Conservation (phyloP, 306 rosid genomes). For the Quercus gilva region DNA sequence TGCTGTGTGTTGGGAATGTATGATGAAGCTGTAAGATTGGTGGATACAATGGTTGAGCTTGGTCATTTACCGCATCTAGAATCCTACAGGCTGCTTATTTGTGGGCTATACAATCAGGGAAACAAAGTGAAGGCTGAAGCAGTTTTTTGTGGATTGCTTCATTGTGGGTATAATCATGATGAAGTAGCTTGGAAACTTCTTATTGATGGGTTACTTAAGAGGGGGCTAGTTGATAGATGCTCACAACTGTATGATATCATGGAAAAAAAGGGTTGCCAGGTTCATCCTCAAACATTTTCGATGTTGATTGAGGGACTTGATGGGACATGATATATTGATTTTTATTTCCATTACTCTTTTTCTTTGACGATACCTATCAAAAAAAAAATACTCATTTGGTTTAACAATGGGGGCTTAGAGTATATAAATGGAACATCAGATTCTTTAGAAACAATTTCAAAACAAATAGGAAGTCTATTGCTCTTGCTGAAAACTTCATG, state of each 20-base stretch:
- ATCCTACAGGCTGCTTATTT: slow-evolving; percentile 63
- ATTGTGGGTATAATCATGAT: slow-evolving; percentile 58
- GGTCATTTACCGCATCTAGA: slow-evolving; percentile 67
- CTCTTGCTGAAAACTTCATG: neutral
- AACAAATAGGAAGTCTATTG: neutral
- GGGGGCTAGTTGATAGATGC: slow-evolving; percentile 57
- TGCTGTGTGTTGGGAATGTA: slow-evolving; percentile 57
- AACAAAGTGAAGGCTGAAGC: slow-evolving; percentile 57
- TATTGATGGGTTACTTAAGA: slow-evolving; percentile 69
- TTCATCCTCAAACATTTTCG: slow-evolving; percentile 68
- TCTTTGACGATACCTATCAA: too few species aligned
- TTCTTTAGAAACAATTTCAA: neutral
- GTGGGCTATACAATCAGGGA: slow-evolving; percentile 59
- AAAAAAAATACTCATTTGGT: neutral
- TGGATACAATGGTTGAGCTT: slow-evolving; percentile 60
- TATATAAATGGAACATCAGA: slow-evolving; percentile 20
- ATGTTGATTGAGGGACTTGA: slow-evolving; percentile 62
- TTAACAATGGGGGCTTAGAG: slow-evolving; percentile 7
- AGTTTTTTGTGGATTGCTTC: slow-evolving; percentile 48
- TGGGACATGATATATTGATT: slow-evolving; percentile 17
- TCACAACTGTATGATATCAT: slow-evolving; percentile 58
- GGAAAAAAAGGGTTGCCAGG: slow-evolving; percentile 57
- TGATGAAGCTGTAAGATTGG: slow-evolving; percentile 51
- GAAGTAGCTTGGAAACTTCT: slow-evolving; percentile 87
- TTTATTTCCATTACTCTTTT: neutral